phyloP scores from a whole-genome alignment of 148 eudicot species.

The Suaeda aralocaspica region DNA sequence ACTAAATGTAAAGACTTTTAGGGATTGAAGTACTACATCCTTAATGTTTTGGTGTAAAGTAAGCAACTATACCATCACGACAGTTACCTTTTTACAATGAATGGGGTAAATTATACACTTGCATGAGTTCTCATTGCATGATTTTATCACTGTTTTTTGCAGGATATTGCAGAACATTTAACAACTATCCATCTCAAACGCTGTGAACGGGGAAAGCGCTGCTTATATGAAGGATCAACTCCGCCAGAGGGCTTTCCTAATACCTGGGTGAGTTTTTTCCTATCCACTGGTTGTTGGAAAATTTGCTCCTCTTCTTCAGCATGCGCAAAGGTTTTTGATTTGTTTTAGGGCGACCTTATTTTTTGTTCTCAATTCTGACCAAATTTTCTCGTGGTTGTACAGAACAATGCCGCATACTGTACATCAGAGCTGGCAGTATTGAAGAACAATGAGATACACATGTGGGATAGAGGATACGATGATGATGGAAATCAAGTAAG shows the following conservation, averaged over 20 bases:
- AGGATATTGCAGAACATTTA: slow-evolving; percentile 98
- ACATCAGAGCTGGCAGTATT: slow-evolving; percentile 69
- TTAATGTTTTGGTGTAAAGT: neutral
- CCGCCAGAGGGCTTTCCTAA: slow-evolving; percentile 90
- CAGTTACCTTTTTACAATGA: no score
- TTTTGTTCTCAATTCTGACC: slow-evolving; percentile 1
- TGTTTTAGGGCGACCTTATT: neutral
- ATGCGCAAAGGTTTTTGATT: neutral
- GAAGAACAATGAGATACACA: slow-evolving; percentile 86
- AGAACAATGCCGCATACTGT: slow-evolving; percentile 77
- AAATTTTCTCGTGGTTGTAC: slow-evolving; percentile 15
- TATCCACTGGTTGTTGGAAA: neutral
- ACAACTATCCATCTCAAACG: slow-evolving; percentile 78
- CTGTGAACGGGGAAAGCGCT: slow-evolving; percentile 90
- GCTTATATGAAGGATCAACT: slow-evolving; percentile 93
- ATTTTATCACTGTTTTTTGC: slow-evolving; percentile 18
- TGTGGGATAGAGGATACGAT: slow-evolving; percentile 89
- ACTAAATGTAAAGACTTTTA: neutral
- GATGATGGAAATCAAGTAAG: slow-evolving; percentile 91
- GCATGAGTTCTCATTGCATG: slow-evolving; percentile 13
- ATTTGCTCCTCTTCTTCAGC: neutral
- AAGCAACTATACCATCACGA: neutral
- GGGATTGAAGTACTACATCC: neutral
- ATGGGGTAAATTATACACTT: neutral
- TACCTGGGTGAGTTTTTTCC: slow-evolving; percentile 57